phyloP scores from a whole-genome alignment of 441 rosid genomes.

The Theobroma grandiflorum region DNA sequence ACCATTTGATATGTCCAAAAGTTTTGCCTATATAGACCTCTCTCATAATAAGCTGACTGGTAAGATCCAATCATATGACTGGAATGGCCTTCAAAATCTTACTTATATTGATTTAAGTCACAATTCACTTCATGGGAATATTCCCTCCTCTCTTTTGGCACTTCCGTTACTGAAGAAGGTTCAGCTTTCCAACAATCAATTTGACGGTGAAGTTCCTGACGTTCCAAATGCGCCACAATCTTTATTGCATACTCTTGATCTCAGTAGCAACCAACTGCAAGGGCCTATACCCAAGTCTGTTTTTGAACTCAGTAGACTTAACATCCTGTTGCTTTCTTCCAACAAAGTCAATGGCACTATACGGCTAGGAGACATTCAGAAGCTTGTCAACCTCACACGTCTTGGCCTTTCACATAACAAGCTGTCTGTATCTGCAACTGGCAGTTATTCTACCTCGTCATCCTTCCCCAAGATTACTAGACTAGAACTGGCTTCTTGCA shows the following conservation, averaged over 20 bases:
- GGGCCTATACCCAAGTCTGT: conserved; percentile 37
- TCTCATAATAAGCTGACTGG: conserved; percentile 29
- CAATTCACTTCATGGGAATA: conserved; percentile 39
- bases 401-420: conserved; percentile 51
- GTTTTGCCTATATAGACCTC: conserved; percentile 4
- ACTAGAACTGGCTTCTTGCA: conserved; percentile 45
- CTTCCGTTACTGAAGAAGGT: conserved; percentile 36
- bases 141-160: conserved; percentile 39
- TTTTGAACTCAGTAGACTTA: conserved; percentile 31
- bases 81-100: conserved; percentile 38
- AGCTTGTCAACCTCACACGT: conserved; percentile 31
- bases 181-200: conserved; percentile 40
- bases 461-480: conserved; percentile 13
- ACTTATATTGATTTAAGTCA: conserved; percentile 16
- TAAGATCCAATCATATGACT: conserved; percentile 4
- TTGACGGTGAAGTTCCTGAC: conserved; percentile 25
- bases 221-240: not conserved
- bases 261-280: conserved; percentile 41
- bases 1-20: not conserved
- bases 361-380: not conserved
- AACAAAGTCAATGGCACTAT: conserved; percentile 52
- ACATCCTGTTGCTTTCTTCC: conserved; percentile 43
- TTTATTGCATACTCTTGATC: conserved; percentile 36
- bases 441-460: not conserved
- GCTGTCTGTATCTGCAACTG: conserved; percentile 31